These are phyloP conservation scores for Metschnikowia dekortorum DNA, from an alignment of 805 yeast genomes.

Conservation along the genomic window DNA sequence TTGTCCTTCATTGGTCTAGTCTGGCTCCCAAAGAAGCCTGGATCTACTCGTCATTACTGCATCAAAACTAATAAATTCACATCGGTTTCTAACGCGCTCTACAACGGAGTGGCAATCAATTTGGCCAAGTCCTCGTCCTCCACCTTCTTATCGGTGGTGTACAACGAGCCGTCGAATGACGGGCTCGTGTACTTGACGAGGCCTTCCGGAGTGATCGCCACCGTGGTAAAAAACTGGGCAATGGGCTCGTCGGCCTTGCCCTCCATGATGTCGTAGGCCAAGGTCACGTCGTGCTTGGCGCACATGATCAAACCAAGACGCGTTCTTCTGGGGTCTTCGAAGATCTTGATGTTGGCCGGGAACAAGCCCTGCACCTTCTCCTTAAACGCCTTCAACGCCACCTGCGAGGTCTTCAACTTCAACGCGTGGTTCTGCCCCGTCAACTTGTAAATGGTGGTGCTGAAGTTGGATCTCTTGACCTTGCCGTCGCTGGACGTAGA, in stretches of 20 bases:
- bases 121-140: conserved; percentile 43
- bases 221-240: conserved; percentile 71
- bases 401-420: conserved; percentile 67
- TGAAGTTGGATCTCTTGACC: conserved; percentile 53
- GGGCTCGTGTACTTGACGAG: conserved; percentile 60
- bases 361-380: conserved; percentile 55
- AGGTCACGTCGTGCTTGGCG: conserved; percentile 58
- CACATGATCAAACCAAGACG: conserved; percentile 75
- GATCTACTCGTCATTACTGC: too few species aligned
- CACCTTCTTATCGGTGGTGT: conserved; percentile 54
- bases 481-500: conserved; percentile 64
- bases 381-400: conserved; percentile 62
- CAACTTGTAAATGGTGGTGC: conserved; percentile 68
- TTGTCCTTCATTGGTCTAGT: background rate
- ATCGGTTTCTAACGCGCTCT: background rate
- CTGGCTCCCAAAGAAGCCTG: background rate
- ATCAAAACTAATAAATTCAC: too few species aligned
- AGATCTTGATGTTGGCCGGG: conserved; percentile 64
- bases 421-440: conserved; percentile 65
- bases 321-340: conserved; percentile 66
- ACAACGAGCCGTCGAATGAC: conserved; percentile 42
- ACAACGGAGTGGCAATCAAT: conserved; percentile 15
- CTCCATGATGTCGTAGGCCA: conserved; percentile 63
- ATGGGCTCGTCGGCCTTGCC: conserved; percentile 64
- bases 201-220: conserved; percentile 72